These are phyloP conservation scores for Lonicera japonica DNA, from an alignment of 129 eudicot species.

Conservation along the genomic window DNA sequence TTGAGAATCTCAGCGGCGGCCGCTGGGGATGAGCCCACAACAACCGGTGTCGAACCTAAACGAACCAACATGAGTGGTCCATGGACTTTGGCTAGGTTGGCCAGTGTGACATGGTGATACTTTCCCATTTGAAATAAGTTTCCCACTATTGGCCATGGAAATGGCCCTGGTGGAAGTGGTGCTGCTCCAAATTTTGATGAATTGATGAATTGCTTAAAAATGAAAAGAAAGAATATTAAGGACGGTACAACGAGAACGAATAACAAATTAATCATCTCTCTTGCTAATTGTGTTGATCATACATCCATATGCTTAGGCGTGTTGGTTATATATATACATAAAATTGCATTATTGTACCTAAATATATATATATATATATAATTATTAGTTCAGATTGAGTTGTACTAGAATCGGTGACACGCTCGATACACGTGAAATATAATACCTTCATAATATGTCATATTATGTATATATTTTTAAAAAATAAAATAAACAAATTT, in stretches of 20 bases:
- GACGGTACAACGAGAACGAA: background rate
- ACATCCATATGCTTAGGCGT: too few species aligned
- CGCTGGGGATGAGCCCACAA: constrained; percentile 16
- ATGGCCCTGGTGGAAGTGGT: constrained; percentile 25
- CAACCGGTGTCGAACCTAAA: constrained; percentile 7
- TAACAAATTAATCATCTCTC: background rate
- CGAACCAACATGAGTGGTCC: constrained; percentile 22
- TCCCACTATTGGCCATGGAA: constrained; percentile 19
- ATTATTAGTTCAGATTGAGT: too few species aligned
- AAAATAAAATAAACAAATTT: too few species aligned
- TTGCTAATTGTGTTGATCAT: background rate
- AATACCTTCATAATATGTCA: too few species aligned
- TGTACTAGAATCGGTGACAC: too few species aligned
- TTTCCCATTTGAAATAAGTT: background rate
- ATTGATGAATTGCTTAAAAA: background rate
- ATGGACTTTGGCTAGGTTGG: constrained; percentile 14
- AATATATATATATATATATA: too few species aligned
- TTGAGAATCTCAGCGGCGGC: constrained; percentile 19
- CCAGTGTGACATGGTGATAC: constrained; percentile 6
- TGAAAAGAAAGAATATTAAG: background rate
- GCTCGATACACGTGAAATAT: too few species aligned
- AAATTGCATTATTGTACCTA: too few species aligned
- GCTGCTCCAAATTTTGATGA: background rate
- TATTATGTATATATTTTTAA: too few species aligned
- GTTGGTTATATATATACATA: too few species aligned